Conservation (phyloP, 345 rosid genomes). For the Brassica cretica region DNA sequence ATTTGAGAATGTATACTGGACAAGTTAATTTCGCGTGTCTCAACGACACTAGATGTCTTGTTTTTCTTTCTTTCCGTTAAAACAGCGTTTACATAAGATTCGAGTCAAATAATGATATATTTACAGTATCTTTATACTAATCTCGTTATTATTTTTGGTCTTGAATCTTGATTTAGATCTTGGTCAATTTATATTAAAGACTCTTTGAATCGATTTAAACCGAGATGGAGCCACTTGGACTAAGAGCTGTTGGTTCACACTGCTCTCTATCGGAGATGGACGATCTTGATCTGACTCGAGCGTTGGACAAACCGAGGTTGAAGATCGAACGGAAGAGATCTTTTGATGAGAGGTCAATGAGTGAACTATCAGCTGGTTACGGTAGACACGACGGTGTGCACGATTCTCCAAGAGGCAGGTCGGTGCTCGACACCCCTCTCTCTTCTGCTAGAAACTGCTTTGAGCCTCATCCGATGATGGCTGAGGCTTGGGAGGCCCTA, state of each 20-base stretch:
- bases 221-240: conserved; percentile 50
- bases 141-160: neutral
- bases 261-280: neutral
- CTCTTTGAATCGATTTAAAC: conserved; percentile 9
- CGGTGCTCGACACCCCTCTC: neutral
- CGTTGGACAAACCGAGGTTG: neutral
- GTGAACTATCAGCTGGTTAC: conserved; percentile 1
- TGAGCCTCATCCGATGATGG: conserved; percentile 1
- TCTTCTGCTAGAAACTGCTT: neutral
- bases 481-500: conserved; percentile 1
- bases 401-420: neutral
- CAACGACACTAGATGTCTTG: conserved; percentile 11
- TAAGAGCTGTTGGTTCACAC: neutral
- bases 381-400: neutral
- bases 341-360: neutral
- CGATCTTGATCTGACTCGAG: conserved; percentile 2
- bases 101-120: neutral
- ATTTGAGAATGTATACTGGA: neutral
- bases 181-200: neutral
- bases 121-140: neutral
- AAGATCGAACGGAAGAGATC: neutral
- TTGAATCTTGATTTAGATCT: neutral
- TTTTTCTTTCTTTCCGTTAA: neutral
- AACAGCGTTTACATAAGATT: neutral
- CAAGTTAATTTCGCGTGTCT: conserved; percentile 21